phyloP scores from a whole-genome alignment of 1,284 basidiomycete genomes.

The Calocybe gambosa region DNA sequence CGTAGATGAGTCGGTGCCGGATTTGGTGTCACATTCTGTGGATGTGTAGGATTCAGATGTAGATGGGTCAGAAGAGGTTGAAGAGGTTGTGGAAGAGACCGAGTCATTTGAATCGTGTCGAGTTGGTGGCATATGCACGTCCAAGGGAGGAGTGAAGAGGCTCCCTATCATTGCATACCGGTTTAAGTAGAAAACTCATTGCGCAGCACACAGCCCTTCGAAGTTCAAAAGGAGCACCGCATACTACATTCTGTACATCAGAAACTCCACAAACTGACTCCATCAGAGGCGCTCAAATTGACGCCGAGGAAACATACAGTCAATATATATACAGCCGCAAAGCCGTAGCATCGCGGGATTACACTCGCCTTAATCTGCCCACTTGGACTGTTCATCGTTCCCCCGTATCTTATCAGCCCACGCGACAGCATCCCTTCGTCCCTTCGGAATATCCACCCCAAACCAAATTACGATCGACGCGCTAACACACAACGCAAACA shows the following conservation, averaged over 20 bases:
- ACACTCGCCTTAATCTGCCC: neutral
- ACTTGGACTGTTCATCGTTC: slow-evolving; percentile 1
- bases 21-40: slow-evolving; percentile 8
- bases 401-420: slow-evolving; percentile 43
- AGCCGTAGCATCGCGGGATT: neutral
- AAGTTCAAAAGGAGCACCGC: too few species aligned
- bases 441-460: slow-evolving; percentile 64
- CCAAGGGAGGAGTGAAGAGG: neutral
- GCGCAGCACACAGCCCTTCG: too few species aligned
- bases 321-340: neutral
- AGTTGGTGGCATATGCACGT: slow-evolving; percentile 1
- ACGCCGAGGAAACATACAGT: neutral
- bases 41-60: slow-evolving; percentile 2
- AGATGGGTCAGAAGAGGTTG: neutral
- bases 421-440: slow-evolving; percentile 55
- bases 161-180: neutral
- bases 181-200: neutral
- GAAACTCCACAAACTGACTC: neutral
- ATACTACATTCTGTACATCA: neutral
- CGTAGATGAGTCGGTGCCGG: slow-evolving; percentile 12
- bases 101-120: slow-evolving; percentile 5
- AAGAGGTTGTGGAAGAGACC: slow-evolving; percentile 1
- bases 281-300: too few species aligned
- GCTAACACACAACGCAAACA: slow-evolving; percentile 63
- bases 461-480: slow-evolving; percentile 72